Percentiles rank a stretch among this genome's conserved stretches.
Evolutionary conservation across 2,329 filamentous ascomycete species (phyloP).

Genomic region (Emmonsiellopsis sp.): DNA sequence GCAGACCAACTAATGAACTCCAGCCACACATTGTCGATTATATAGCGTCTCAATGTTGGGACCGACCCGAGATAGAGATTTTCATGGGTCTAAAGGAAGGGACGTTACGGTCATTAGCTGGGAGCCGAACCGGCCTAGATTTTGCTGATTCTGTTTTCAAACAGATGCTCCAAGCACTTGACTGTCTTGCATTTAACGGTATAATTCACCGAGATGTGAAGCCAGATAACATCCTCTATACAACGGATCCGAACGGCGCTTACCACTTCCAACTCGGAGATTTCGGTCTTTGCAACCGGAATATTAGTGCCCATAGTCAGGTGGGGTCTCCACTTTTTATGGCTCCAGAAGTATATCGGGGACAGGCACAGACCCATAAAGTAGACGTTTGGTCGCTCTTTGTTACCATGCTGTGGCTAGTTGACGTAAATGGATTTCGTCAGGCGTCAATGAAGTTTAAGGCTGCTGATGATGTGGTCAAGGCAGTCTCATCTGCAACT

Average conservation of each 20-base stretch:
- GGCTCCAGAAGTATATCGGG: constrained; percentile 11
- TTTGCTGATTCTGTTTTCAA: not conserved
- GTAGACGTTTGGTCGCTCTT: constrained; percentile 17
- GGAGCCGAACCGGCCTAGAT: not conserved
- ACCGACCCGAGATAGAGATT: constrained; percentile 5
- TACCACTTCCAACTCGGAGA: constrained; percentile 15
- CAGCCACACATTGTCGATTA: constrained; percentile 11
- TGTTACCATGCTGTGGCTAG: constrained; percentile 4
- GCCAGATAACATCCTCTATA: constrained; percentile 19
- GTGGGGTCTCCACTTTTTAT: constrained; percentile 11
- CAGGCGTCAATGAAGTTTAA: too few species aligned
- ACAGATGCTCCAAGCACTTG: constrained; percentile 16
- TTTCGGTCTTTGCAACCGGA: constrained; percentile 14
- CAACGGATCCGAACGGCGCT: not conserved
- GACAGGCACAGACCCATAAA: constrained; percentile 12
- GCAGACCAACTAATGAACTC: not conserved
- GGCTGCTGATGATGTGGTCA: not conserved
- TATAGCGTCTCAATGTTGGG: constrained; percentile 5
- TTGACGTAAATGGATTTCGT: too few species aligned
- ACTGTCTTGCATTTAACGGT: constrained; percentile 11
- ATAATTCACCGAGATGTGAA: constrained; percentile 17
- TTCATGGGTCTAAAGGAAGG: constrained; percentile 11
- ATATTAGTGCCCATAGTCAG: constrained; percentile 3
- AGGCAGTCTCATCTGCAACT: not conserved
- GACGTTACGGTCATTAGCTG: not conserved